A percentile compares a stretch with the other conserved stretches of the same genome.
Conservation (phyloP, 768 basidiomycete species). For the Hypholoma fasciculare region DNA sequence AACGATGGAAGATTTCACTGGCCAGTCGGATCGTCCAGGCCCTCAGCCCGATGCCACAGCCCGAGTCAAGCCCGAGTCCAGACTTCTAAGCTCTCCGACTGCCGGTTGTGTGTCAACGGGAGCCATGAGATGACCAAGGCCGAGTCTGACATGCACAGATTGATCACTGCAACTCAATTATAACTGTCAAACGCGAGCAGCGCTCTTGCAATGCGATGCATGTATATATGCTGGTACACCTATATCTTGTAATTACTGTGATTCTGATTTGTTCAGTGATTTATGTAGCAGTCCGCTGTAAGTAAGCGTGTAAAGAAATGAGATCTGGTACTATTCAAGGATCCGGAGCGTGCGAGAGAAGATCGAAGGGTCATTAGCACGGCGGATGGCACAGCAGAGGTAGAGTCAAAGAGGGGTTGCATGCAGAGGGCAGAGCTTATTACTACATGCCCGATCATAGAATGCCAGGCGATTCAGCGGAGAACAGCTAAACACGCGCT, state of each 20-base stretch:
- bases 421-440: not conserved
- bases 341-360: slow-evolving; percentile 20
- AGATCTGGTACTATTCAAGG: slow-evolving; percentile 1
- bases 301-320: slow-evolving; percentile 4
- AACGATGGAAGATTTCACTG: not conserved
- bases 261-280: slow-evolving; percentile 1
- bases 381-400: slow-evolving; percentile 10
- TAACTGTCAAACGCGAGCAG: not conserved
- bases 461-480: slow-evolving; percentile 42
- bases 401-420: not conserved
- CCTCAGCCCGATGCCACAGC: not conserved
- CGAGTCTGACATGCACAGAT: no score
- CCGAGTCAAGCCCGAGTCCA: no score
- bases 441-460: slow-evolving; percentile 18
- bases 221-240: not conserved
- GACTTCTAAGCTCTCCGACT: no score
- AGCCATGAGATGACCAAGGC: no score
- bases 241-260: slow-evolving; percentile 9
- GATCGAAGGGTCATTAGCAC: slow-evolving; percentile 28
- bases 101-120: no score
- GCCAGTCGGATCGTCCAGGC: not conserved
- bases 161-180: not conserved
- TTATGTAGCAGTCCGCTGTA: slow-evolving; percentile 11
- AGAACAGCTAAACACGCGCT: slow-evolving; percentile 31
- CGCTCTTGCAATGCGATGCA: not conserved